Conservation (phyloP, 2,329 filamentous ascomycete species). For the Ophiocordyceps camponoti-saundersi region DNA sequence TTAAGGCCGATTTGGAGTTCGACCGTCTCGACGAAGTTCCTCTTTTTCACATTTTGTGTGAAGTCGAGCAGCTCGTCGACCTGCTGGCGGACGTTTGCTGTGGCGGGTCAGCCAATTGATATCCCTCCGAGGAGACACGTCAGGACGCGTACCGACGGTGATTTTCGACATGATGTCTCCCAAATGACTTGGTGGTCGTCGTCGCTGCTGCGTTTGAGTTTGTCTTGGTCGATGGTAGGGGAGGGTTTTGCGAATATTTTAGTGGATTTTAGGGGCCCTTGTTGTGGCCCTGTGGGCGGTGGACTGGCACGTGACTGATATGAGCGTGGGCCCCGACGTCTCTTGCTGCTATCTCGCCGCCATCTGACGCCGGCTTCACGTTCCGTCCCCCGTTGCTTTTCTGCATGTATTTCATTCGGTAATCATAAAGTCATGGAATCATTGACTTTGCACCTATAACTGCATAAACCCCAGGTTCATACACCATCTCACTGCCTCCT, state of each 20-base stretch:
- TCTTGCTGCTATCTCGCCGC: no score
- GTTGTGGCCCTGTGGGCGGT: no score
- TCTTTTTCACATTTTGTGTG: slow-evolving; percentile 87
- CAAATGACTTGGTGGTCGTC: slow-evolving; percentile 46
- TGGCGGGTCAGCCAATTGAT: slow-evolving; percentile 12
- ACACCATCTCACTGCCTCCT: no score
- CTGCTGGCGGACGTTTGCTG: slow-evolving; percentile 87
- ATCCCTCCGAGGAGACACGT: not conserved
- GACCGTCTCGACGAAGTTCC: slow-evolving; percentile 93
- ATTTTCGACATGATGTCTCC: slow-evolving; percentile 88
- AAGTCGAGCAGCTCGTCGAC: slow-evolving; percentile 89
- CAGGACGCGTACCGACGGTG: slow-evolving; percentile 43
- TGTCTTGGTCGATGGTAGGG: slow-evolving; percentile 7
- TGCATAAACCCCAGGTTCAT: no score
- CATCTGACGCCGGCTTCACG: no score
- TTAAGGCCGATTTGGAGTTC: slow-evolving; percentile 86
- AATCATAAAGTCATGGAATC: no score
- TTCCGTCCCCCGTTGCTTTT: no score
- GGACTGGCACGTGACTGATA: no score
- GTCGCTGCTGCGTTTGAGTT: slow-evolving; percentile 22
- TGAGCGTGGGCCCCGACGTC: no score
- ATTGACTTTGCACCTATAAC: no score
- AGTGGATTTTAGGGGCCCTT: no score
- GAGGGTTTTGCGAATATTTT: slow-evolving; percentile 4
- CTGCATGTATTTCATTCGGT: no score